These are phyloP conservation scores for Solanum habrochaites DNA, from an alignment of 257 asterid genomes.

Conservation along the genomic window DNA sequence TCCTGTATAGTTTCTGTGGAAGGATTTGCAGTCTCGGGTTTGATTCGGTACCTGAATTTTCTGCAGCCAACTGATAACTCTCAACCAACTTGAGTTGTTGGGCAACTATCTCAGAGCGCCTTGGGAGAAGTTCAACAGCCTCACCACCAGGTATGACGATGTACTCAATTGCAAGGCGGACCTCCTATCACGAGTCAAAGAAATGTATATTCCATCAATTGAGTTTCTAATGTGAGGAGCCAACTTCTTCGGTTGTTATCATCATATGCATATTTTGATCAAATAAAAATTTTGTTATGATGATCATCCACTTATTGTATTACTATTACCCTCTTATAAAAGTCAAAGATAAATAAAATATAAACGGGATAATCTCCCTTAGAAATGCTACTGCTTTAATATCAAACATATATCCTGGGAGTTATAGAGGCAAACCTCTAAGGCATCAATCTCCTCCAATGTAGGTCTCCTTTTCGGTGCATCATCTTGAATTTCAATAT, in stretches of 20 bases:
- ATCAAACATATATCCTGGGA: background rate
- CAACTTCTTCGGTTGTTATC: background rate
- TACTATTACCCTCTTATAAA: background rate
- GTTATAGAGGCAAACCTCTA: conserved; percentile 47
- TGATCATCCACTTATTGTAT: background rate
- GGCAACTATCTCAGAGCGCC: conserved; percentile 88
- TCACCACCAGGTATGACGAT: conserved; percentile 96
- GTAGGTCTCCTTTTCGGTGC: conserved; percentile 80
- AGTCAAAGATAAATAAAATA: background rate
- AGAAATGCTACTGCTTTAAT: background rate
- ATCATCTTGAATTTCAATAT: conserved; percentile 77
- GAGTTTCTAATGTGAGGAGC: background rate
- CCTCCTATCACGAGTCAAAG: conserved; percentile 37
- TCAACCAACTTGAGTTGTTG: conserved; percentile 79
- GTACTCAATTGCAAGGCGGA: conserved; percentile 91
- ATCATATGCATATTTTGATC: background rate
- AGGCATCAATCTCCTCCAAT: conserved; percentile 93
- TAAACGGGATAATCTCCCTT: background rate
- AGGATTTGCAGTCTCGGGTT: conserved; percentile 88
- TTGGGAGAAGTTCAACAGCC: conserved; percentile 92
- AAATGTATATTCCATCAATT: background rate
- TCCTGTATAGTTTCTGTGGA: conserved; percentile 50
- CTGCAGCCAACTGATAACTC: conserved; percentile 78
- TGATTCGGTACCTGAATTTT: conserved; percentile 77
- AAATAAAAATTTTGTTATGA: background rate